Percentiles rank a stretch among this genome's conserved stretches.
Conservation (phyloP, 345 rosid genomes). For the Murraya koenigii region DNA sequence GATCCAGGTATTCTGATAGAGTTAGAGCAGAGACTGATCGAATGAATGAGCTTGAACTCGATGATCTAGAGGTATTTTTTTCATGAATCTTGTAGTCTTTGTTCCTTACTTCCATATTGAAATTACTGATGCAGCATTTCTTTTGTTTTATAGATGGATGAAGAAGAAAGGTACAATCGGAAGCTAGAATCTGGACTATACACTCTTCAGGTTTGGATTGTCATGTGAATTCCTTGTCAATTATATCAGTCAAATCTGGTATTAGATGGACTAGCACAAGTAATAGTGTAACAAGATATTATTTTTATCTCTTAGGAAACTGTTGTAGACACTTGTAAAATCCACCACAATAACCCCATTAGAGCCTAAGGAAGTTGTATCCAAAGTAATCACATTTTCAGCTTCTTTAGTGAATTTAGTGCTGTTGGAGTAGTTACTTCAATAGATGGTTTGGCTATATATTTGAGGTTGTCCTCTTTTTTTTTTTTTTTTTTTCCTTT, state of each 20-base stretch:
- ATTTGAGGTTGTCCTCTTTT: not conserved
- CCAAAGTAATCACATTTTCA: not conserved
- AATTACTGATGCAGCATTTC: conserved; percentile 4
- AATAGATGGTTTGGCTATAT: not conserved
- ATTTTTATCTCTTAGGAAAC: not conserved
- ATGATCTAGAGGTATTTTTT: conserved; percentile 76
- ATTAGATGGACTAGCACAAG: not conserved
- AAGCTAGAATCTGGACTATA: conserved; percentile 91
- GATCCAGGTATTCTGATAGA: conserved; percentile 72
- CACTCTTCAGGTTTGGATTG: conserved; percentile 79
- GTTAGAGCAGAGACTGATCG: conserved; percentile 75
- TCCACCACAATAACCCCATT: not conserved
- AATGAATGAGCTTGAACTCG: conserved; percentile 67
- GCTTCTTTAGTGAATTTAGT: not conserved
- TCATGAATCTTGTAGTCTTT: conserved; percentile 5
- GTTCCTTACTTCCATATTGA: conserved; percentile 8
- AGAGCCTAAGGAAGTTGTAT: not conserved
- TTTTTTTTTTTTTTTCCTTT: not conserved
- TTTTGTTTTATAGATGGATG: conserved; percentile 64
- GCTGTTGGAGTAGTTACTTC: not conserved
- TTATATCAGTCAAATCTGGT: not conserved
- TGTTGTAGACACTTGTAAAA: not conserved
- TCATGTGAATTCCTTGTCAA: not conserved
- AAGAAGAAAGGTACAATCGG: conserved; percentile 79
- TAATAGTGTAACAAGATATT: too few species aligned